Evolutionary conservation across 352 stramenopile species (phyloP), one percentile per base, ranked within the genome.

Genomic region (Pythium sp.): DNA sequence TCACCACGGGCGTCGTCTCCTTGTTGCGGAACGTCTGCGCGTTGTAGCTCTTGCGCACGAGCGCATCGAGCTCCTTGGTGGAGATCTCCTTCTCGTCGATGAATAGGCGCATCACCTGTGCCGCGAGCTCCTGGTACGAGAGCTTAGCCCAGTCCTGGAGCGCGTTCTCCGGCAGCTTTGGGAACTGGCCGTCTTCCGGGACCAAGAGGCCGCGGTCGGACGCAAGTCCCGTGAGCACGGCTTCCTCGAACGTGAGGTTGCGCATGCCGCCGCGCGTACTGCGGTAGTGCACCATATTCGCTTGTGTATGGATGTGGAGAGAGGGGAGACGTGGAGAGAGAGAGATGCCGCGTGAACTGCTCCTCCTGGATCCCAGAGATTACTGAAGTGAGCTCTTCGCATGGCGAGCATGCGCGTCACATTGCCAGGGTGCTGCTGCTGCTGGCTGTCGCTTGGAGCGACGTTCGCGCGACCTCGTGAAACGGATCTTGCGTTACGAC

Each of bases 41-140:
- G 68, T 86, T 94, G 83, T 98, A 99, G 70, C 92, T 98, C 76
- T 92, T 93, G 62, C 90, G 75, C 57, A 99, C 87, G 71, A 99
- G 94, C 32, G 89, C 79, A 56, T 80, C 69, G 58, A 99, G 86
- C 62, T 98, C 87, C 3, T 76, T 72, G 9, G 77, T 81, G 11
- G 95, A 96, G 66, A 99, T 97, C 79, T 99, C 93, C 72, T 93
- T 87, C 46, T 97, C 89, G 66, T 96, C 87, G 58, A 99, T 97
- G 84, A 98, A 99, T 61, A 98, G 92, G 1, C 87, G 85, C 87
- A 99, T 98, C 59, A 99, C 90, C 62, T 98, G 86, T 34, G 95
- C 85, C 0, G 97, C 93, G 62, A 99, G 79, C 54, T 98, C 92
- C 64, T 95, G 80, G 80, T 98, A 99, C 64, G 86, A 92, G n/a